Evolutionary conservation across 164 flowering plant species (phyloP), one percentile per base, ranked within the genome.

Genomic region (Vitis amurensis): DNA sequence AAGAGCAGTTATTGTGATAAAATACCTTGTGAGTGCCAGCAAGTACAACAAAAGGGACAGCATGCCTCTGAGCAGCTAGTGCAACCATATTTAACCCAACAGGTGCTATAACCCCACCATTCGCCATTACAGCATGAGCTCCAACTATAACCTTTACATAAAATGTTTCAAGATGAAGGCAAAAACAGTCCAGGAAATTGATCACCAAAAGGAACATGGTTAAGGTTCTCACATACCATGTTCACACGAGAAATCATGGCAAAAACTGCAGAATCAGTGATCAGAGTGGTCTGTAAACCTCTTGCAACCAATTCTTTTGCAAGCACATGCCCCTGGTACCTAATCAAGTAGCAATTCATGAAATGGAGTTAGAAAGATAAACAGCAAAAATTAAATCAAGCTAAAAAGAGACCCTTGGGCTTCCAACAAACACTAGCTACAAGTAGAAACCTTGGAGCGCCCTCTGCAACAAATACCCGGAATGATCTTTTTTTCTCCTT

Each of bases 121-220:
- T 93, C 49, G 98, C 97, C 99, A 96, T 96, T 59, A 96, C 89
- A 75, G 97, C 98, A 89, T 93, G 99, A 76, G 97, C 99, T 76
- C 99, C 99, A 78, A 96, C 96, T 57, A 96, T 91, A 56, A 96
- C 99, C 99, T 96, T 72, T 55, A 70, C 11, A 66, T 48, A 52
- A 60, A 27, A 58, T 71, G 53, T 71, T 65, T 58, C 29, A 69
- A 72, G 47, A 47, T 50, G 11, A 63, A 37, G 19, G 13, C 29
- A 55, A 59, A 51, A 72, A 63, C 49, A 73, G 30, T 55, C 8
- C 50, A 64, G 17, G 30, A 50, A 71, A 30, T 52, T 11, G 31
- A 16, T 14, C 0, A 0, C 11, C 8, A 29, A 16, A 55, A 12
- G 61, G 29, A 50, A 30, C 64, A n/a, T 55, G 10, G 3, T 50